Conservation (phyloP, 495 filamentous ascomycete genomes). For the Neurospora tetrasperma region DNA sequence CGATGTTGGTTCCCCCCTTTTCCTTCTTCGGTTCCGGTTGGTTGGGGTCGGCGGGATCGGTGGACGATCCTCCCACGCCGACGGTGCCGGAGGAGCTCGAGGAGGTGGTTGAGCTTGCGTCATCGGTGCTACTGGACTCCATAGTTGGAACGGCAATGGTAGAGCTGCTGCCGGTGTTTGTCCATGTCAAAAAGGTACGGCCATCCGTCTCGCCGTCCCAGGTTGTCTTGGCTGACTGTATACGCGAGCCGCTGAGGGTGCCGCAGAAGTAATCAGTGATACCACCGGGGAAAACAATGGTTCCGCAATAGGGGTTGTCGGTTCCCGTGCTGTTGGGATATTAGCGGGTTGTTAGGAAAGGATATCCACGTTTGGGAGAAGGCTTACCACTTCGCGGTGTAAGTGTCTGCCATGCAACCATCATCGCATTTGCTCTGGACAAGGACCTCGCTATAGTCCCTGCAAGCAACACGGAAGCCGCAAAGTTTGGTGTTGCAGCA, state of each 20-base stretch:
- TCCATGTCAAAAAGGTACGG: constrained; percentile 13
- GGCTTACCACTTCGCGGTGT: constrained; percentile 31
- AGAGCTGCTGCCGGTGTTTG: neutral
- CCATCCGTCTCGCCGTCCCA: constrained; percentile 22
- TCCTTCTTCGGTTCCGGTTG: constrained; percentile 2
- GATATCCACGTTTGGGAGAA: neutral
- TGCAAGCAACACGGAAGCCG: constrained; percentile 20
- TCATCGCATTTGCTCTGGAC: constrained; percentile 21
- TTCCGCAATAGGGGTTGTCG: constrained; percentile 25
- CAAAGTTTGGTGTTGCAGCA: constrained; percentile 25
- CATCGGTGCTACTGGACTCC: neutral
- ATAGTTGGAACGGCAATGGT: constrained; percentile 1
- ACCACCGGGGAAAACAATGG: constrained; percentile 23
- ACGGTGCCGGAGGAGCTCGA: neutral
- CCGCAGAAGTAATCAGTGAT: constrained; percentile 33
- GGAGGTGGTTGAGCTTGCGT: constrained; percentile 2
- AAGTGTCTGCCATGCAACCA: constrained; percentile 24
- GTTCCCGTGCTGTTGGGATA: constrained; percentile 16
- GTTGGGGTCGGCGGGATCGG: neutral
- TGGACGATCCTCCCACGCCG: neutral
- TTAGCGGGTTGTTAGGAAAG: constrained; percentile 1
- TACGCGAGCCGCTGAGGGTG: constrained; percentile 13
- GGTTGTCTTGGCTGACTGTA: constrained; percentile 27
- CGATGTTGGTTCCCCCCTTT: constrained; percentile 22
- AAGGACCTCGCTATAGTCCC: constrained; percentile 18